Conservation (phyloP, 345 rosid species). For the Brassica carinata region DNA sequence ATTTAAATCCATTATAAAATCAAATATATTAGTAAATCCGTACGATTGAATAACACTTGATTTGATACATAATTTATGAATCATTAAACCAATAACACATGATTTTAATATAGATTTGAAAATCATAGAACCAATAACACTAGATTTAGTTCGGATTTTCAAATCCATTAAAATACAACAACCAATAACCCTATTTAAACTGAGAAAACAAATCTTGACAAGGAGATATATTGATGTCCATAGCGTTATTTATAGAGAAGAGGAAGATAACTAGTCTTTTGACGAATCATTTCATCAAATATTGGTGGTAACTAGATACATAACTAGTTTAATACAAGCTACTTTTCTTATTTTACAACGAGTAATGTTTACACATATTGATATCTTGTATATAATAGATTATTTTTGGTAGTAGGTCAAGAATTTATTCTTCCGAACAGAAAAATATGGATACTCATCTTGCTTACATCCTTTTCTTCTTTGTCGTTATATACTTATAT, state of each 20-base stretch:
- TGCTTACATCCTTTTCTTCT: neutral
- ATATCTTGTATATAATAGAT: neutral
- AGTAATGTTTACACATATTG: neutral
- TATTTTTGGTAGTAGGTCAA: neutral
- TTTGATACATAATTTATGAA: too few relatives aligned
- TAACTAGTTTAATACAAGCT: neutral
- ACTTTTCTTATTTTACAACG: neutral
- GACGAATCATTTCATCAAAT: constrained; percentile 6
- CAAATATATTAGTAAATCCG: too few relatives aligned
- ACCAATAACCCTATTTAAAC: too few relatives aligned
- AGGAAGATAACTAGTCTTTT: neutral
- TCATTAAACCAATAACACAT: too few relatives aligned
- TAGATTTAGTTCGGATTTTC: too few relatives aligned
- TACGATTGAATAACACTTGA: too few relatives aligned
- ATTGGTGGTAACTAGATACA: neutral
- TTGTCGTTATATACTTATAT: neutral
- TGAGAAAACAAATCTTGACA: neutral
- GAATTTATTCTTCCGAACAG: neutral
- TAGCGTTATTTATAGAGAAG: neutral
- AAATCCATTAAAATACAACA: too few relatives aligned
- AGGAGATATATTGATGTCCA: neutral
- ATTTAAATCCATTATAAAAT: too few relatives aligned
- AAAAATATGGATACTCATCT: constrained; percentile 7
- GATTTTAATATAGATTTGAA: too few relatives aligned
- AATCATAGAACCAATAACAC: too few relatives aligned